These are phyloP conservation scores for Tagetes erecta DNA, from an alignment of 129 eudicot genomes.

Conservation along the genomic window DNA sequence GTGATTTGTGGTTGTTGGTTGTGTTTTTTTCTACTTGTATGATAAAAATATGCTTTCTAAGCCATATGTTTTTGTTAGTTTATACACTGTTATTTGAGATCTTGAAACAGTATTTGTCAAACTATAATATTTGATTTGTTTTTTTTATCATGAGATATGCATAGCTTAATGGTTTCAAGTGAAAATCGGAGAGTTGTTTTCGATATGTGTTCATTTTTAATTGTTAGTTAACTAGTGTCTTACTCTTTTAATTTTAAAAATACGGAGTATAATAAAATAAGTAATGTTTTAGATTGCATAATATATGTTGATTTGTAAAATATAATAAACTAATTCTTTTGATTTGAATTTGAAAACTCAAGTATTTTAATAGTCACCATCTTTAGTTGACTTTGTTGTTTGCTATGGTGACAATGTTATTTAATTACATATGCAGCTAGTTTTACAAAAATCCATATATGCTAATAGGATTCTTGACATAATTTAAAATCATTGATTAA, in stretches of 20 bases:
- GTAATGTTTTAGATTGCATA: not conserved
- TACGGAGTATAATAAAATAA: not conserved
- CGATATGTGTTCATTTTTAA: not conserved
- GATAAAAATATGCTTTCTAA: not conserved
- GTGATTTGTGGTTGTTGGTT: not conserved
- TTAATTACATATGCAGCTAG: slow-evolving; percentile 24
- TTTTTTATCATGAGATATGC: not conserved
- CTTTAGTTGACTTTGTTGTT: slow-evolving; percentile 24
- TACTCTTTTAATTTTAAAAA: not conserved
- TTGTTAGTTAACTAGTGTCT: not conserved
- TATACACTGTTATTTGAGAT: not conserved
- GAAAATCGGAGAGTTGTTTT: not conserved
- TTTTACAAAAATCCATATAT: slow-evolving; percentile 15
- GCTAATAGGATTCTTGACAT: not conserved
- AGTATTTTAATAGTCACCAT: not conserved
- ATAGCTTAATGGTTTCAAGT: not conserved
- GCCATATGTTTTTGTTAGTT: no score
- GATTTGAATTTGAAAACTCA: slow-evolving; percentile 9
- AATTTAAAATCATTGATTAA: not conserved
- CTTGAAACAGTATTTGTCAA: slow-evolving; percentile 1
- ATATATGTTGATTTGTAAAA: not conserved
- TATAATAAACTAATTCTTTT: slow-evolving; percentile 3
- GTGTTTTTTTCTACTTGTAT: not conserved
- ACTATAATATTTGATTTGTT: not conserved
- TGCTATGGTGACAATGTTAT: not conserved